phyloP scores from a whole-genome alignment of 108 stramenopile species.

The Chaetoceros tenuissimus region DNA sequence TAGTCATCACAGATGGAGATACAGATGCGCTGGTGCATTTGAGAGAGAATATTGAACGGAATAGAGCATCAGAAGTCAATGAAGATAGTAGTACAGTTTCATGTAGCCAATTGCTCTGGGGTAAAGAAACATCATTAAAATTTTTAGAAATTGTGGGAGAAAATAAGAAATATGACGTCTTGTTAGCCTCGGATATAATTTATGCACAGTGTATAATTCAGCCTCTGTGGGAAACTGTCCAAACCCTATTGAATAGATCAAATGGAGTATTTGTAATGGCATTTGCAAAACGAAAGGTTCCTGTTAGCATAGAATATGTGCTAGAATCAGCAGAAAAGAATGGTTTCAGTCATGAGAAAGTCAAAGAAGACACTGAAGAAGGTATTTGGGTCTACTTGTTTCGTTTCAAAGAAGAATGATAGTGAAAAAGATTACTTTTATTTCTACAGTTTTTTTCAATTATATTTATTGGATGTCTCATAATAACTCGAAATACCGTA shows the following conservation, averaged over 20 bases:
- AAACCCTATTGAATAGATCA: constrained; percentile 19
- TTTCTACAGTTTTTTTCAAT: neutral
- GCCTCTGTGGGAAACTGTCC: constrained; percentile 52
- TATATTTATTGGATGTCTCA: too few relatives aligned
- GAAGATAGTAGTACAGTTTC: constrained; percentile 1
- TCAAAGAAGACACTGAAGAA: constrained; percentile 19
- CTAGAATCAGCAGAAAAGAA: constrained; percentile 14
- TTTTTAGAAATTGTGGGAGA: constrained; percentile 9
- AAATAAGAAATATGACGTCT: constrained; percentile 25
- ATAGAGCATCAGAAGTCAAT: constrained; percentile 3
- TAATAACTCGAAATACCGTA: too few relatives aligned
- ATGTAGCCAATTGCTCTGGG: constrained; percentile 39
- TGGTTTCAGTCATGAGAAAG: constrained; percentile 39
- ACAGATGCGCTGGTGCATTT: constrained; percentile 37
- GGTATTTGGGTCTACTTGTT: constrained; percentile 41
- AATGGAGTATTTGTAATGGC: constrained; percentile 53
- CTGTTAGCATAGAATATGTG: constrained; percentile 44
- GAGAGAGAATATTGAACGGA: constrained; percentile 36
- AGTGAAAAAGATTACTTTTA: neutral
- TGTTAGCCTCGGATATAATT: constrained; percentile 57
- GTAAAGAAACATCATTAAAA: constrained; percentile 14
- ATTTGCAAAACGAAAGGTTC: constrained; percentile 45
- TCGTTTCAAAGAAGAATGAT: constrained; percentile 7
- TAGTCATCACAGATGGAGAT: constrained; percentile 59
- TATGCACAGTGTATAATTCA: constrained; percentile 40